Base-by-base conservation (phyloP, 306 rosid species). In the Glycine tomentella region DNA sequence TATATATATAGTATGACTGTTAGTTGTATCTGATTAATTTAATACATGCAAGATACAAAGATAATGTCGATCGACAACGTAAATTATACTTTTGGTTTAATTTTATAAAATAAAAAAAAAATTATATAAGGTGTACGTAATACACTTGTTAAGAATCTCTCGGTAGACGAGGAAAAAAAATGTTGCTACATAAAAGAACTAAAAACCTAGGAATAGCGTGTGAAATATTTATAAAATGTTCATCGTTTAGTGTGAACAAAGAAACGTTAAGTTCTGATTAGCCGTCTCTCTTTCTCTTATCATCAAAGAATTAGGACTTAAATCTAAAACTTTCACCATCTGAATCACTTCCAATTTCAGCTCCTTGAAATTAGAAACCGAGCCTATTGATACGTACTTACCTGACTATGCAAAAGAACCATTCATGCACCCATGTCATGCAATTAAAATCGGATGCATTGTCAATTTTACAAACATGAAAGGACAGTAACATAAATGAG, bases 401-500 rank as follows among this genome's bases (percentile, higher is more conserved):
- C 7, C 5, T 42, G 45, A 42, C 45, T 42, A 6, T 42, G 45
- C 63, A 7, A 58, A 16, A 2, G 38, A 58, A 63, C 20, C 17
- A 13, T 64, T 64, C 44, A 11, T 31, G 16, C 69, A 64, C 9
- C 3, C 20, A 20, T 20, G 20, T 20, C 20, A 20, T 20, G 20
- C 31, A 59, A 33, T 42, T 42, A 42, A 42, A 42, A 42, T 42
- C 46, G 46, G 46, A 6, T 42, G 46, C 46, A 42, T 7, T 42
- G 46, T 72, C 59, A 52, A 81, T 17, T 73, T 81, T 64, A 10
- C 50, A 51, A 66, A 67, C 81, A 7, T 69, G 69, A 56, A n/a
- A 49, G 72, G 51, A n/a, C 9, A 53, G 5, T 34, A 72, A 36
- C 14, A 72, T 73, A 48, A 55, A n/a, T 53, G 4, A 46, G 63